Percentiles rank a stretch among this genome's conserved stretches.
Evolutionary conservation across 1,284 basidiomycete species (phyloP).

Genomic region (Hymenochaete sp.): DNA sequence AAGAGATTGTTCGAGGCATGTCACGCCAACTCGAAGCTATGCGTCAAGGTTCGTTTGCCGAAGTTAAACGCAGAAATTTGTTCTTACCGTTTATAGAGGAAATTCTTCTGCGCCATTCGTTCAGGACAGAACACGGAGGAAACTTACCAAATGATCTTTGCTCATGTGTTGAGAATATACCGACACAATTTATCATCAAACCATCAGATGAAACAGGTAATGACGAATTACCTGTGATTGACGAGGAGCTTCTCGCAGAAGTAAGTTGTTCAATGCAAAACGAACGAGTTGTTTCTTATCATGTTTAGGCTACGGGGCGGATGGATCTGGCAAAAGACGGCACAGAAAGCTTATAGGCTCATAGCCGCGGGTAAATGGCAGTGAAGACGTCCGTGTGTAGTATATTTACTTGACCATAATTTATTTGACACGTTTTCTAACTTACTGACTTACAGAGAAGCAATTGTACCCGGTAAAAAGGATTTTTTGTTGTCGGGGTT

Average conservation of each 20-base stretch:
- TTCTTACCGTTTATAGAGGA: constrained; percentile 44
- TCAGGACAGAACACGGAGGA: constrained; percentile 60
- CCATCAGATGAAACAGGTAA: constrained; percentile 43
- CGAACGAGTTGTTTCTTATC: background rate
- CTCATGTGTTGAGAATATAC: constrained; percentile 59
- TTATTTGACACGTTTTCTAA: no score
- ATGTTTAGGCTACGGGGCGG: constrained; percentile 7
- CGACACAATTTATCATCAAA: constrained; percentile 58
- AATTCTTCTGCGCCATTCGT: constrained; percentile 48
- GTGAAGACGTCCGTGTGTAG: no score
- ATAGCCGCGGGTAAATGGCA: no score
- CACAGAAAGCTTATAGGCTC: constrained; percentile 13
- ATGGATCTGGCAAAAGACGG: constrained; percentile 15
- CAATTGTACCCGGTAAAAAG: no score
- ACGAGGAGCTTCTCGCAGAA: constrained; percentile 46
- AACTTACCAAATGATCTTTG: constrained; percentile 72
- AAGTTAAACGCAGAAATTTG: background rate
- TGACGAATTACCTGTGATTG: constrained; percentile 53
- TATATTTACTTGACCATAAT: no score
- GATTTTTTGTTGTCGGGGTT: no score
- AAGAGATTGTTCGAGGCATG: constrained; percentile 59
- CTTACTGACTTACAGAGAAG: no score
- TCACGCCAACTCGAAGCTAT: constrained; percentile 49
- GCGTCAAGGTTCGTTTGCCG: constrained; percentile 44
- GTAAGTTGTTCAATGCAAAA: constrained; percentile 25